Evolutionary conservation across 495 filamentous ascomycete genomes (phyloP), one percentile per base, ranked within the genome.

Genomic region (Beverwykella pulmonaria): DNA sequence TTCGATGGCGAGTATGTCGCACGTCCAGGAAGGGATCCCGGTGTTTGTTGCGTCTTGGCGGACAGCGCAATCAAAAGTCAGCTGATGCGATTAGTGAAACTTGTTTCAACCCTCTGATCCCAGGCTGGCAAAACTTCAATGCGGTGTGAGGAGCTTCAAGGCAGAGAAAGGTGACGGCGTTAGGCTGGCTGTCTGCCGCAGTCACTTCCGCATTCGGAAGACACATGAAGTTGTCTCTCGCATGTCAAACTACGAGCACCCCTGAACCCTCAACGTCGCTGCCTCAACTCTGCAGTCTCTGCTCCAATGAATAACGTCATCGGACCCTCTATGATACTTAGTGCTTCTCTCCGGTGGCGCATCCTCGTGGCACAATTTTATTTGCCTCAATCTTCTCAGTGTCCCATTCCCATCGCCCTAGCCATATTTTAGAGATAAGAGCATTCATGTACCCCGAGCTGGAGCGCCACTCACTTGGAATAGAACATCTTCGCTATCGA

Each of bases 401-500:
- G 17, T 4, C 39, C 15, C 39, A 44, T 44, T 14, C 39, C 17
- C 3, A 9, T 12, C 17, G 3, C 39, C 5, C 17, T 3, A n/a
- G 8, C 2, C 39, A 2, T n/a, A 44, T 3, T 44, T 44, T 10
- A 44, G 17, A 44, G 2, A 58, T 8, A 26, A 4, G 19, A 25
- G 8, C 15, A 20, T 5, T 34, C 32, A 34, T 34, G 32, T 5
- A 34, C 32, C 32, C 12, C 32, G 32, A 6, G 32, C 32, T 44
- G 8, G 39, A 44, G 17, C 5, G 39, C 17, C 6, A 34, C 30
- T n/a, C 17, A 44, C 6, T 7, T 2, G 17, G 17, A 44, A 20
- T 41, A 61, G 20, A 29, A 50, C 2, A 60, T 48, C 15, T 25
- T 60, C 2, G 34, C 23, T 26, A 44, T n/a, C 7, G 54, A 59